Conservation (phyloP, 805 yeast species). For the Starmerella roubikii region DNA sequence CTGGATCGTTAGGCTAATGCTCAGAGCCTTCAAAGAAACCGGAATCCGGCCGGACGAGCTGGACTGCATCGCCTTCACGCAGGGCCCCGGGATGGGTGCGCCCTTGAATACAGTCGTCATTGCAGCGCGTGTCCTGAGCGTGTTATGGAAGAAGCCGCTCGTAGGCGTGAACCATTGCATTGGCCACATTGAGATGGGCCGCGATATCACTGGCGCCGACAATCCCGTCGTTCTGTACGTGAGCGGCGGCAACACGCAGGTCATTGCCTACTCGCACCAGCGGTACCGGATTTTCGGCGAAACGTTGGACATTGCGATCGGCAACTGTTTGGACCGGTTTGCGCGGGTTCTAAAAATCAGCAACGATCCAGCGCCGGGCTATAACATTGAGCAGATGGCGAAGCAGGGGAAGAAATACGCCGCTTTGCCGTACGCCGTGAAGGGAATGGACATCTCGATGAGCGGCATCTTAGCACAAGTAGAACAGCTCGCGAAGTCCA, state of each 20-base stretch:
- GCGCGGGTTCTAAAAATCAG: constrained; percentile 82
- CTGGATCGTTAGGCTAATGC: constrained; percentile 76
- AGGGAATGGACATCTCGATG: constrained; percentile 97
- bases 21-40: constrained; percentile 52
- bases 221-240: constrained; percentile 95
- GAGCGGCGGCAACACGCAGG: constrained; percentile 97
- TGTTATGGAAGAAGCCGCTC: constrained; percentile 69
- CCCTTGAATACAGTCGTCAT: constrained; percentile 87
- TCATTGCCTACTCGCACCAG: constrained; percentile 89
- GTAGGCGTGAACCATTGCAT: constrained; percentile 95
- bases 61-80: constrained; percentile 72
- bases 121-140: constrained; percentile 75
- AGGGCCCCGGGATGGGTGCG: constrained; percentile 99
- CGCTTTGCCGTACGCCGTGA: constrained; percentile 85
- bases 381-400: constrained; percentile 90
- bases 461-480: constrained; percentile 83
- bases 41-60: constrained; percentile 30
- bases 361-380: constrained; percentile 94
- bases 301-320: constrained; percentile 93
- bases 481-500: constrained; percentile 49
- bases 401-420: constrained; percentile 44
- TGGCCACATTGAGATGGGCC: constrained; percentile 98
- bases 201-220: constrained; percentile 95
- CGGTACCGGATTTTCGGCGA: constrained; percentile 98
- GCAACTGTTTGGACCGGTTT: constrained; percentile 90